phyloP scores from a whole-genome alignment of 805 yeast genomes.

The Myxozyma melibiosi region DNA sequence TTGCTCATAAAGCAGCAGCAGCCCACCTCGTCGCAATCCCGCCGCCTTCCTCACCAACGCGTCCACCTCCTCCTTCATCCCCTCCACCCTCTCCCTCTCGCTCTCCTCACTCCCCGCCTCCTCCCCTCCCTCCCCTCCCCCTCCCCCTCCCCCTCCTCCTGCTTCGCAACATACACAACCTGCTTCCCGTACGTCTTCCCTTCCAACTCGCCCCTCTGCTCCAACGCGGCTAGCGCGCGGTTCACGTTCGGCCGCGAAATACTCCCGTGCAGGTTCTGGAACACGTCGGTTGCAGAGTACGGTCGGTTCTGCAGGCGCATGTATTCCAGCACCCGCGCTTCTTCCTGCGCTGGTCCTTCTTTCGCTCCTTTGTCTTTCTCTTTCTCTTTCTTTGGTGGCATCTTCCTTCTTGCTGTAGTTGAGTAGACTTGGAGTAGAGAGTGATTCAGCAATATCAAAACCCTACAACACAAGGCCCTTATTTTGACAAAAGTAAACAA shows the following conservation, averaged over 20 bases:
- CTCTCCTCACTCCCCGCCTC: conserved; percentile 3
- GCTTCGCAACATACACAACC: conserved; percentile 28
- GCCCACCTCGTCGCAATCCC: conserved; percentile 5
- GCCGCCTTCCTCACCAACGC: background rate
- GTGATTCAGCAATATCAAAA: background rate
- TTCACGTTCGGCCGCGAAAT: conserved; percentile 21
- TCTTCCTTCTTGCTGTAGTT: background rate
- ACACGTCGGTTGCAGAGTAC: conserved; percentile 32
- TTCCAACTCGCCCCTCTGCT: conserved; percentile 18
- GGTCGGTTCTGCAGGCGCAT: conserved; percentile 33
- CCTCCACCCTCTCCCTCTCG: background rate
- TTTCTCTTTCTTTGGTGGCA: conserved; percentile 15
- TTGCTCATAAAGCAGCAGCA: background rate
- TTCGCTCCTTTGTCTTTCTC: background rate
- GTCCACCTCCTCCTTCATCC: conserved; percentile 9
- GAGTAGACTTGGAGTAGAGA: background rate
- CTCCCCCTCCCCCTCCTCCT: background rate
- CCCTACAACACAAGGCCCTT: conserved; percentile 1
- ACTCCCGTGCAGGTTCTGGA: conserved; percentile 27
- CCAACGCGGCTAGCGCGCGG: conserved; percentile 30
- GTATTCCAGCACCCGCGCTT: conserved; percentile 19
- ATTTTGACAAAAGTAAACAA: background rate
- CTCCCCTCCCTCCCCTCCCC: background rate
- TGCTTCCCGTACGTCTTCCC: conserved; percentile 32
- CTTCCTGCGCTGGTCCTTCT: conserved; percentile 10